Percentiles rank a stretch among this genome's conserved stretches.
phyloP scores from a whole-genome alignment of 345 rosid genomes.

The Arabidopsis suecica region DNA sequence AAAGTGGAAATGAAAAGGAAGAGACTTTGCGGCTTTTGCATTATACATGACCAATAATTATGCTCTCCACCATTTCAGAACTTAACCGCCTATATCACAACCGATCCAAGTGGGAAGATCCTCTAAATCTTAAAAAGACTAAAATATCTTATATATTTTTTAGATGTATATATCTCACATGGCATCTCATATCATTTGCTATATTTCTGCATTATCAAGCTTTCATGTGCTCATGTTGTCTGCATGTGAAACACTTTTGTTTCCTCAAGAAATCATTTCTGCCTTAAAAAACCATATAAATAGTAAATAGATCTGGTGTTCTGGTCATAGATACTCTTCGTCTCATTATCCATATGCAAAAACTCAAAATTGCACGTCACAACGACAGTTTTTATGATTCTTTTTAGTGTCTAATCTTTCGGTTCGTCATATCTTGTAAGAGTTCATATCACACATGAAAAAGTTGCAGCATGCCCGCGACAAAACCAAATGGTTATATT shows the following conservation, averaged over 20 bases:
- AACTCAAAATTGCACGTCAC: background rate
- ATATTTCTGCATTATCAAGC: constrained; percentile 36
- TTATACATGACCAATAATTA: constrained; percentile 47
- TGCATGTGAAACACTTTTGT: constrained; percentile 39
- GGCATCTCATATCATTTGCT: constrained; percentile 35
- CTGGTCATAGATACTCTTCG: constrained; percentile 27
- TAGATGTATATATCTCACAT: constrained; percentile 28
- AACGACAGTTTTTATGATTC: constrained; percentile 23
- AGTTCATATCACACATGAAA: constrained; percentile 27
- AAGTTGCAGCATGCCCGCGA: constrained; percentile 28
- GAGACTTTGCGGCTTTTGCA: constrained; percentile 48
- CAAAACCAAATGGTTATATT: constrained; percentile 18
- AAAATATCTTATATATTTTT: constrained; percentile 18
- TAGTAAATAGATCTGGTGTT: constrained; percentile 23
- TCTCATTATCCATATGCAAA: constrained; percentile 23
- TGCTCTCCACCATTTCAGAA: constrained; percentile 49
- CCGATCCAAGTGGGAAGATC: constrained; percentile 49
- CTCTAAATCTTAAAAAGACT: constrained; percentile 43
- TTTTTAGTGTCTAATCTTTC: constrained; percentile 1
- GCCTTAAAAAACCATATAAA: background rate
- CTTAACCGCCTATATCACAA: constrained; percentile 32
- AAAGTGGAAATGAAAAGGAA: constrained; percentile 33
- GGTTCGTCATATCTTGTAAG: constrained; percentile 4
- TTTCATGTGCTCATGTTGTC: constrained; percentile 43
- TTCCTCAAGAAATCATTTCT: constrained; percentile 25